Conservation (phyloP, 2,329 filamentous ascomycete genomes). For the Cyphellophora europaea region DNA sequence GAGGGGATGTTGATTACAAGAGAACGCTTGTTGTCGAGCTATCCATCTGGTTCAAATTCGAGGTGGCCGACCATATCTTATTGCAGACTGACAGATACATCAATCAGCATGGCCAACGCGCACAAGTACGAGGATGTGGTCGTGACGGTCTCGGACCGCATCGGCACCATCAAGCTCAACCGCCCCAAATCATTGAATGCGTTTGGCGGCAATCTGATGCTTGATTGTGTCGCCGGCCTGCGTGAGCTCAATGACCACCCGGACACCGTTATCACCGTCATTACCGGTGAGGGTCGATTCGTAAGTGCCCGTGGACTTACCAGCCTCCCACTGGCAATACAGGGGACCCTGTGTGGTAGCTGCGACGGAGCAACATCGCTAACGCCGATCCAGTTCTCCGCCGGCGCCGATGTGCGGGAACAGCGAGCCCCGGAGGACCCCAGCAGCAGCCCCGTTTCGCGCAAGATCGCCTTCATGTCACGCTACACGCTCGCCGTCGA, state of each 20-base stretch:
- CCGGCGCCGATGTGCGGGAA: not conserved
- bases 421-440: not conserved
- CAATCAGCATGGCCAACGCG: too few species aligned
- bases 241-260: conserved; percentile 37
- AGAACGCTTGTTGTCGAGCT: too few species aligned
- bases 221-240: conserved; percentile 33
- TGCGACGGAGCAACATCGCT: too few species aligned
- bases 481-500: conserved; percentile 1
- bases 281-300: conserved; percentile 42
- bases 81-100: too few species aligned
- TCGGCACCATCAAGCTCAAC: conserved; percentile 42
- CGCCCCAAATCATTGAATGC: conserved; percentile 39
- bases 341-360: too few species aligned
- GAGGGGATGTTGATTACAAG: too few species aligned
- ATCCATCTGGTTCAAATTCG: too few species aligned
- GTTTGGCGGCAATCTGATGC: conserved; percentile 36
- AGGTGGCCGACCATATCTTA: too few species aligned
- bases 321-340: too few species aligned
- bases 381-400: not conserved
- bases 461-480: not conserved
- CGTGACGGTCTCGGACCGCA: conserved; percentile 33
- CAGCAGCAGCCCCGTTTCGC: not conserved
- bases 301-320: too few species aligned
- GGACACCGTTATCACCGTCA: conserved; percentile 40
- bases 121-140: conserved; percentile 31